Base-by-base conservation (phyloP, 2,329 filamentous ascomycete genomes). In the Penicillium paneum region DNA sequence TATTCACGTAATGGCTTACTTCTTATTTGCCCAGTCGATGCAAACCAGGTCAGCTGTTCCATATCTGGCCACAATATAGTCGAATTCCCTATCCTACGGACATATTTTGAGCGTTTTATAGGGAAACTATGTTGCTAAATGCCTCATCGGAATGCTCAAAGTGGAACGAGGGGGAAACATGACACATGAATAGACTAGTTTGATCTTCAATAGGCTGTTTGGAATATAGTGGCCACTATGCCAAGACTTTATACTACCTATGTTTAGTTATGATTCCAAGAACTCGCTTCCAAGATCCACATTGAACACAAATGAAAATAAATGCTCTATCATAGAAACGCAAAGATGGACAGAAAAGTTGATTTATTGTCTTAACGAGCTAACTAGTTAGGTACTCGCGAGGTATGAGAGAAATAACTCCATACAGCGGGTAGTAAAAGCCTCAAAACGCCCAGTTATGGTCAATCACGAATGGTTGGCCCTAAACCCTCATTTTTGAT, bases 121-220 rank as follows among this genome's bases (percentile, higher is more conserved):
- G 45, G 17, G 17, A 31, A 38, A 48, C 31, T 40, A 54, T 46
- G 51, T 34, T n/a, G 41, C 34, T 28, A 61, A 64, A 63, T 58
- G 52, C 60, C 53, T 58, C 60, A 64, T 54, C 52, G 51, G 59
- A 56, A 61, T 56, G 49, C 48, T 52, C 12, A 39, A 52, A 43
- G 29, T 43, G 52, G 35, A 24, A 51, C 7, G 2, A 34, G 15
- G 29, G 17, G 32, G 8, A 19, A 28, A 15, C 34, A 55, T 49
- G 54, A 57, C 45, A 54, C 32, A 54, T 44, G 24, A 35, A 43
- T 49, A 43, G 31, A 17, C 26, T 17, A 31, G 13, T 28, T 54
- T 28, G 52, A 51, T 45, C 45, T 32, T 36, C 24, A 38, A 5
- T 32, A 29, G 17, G 32, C 29, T n/a, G 29, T 52, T 46, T 45